Conservation (phyloP, 768 basidiomycete genomes). For the Tylopilus sp. region DNA sequence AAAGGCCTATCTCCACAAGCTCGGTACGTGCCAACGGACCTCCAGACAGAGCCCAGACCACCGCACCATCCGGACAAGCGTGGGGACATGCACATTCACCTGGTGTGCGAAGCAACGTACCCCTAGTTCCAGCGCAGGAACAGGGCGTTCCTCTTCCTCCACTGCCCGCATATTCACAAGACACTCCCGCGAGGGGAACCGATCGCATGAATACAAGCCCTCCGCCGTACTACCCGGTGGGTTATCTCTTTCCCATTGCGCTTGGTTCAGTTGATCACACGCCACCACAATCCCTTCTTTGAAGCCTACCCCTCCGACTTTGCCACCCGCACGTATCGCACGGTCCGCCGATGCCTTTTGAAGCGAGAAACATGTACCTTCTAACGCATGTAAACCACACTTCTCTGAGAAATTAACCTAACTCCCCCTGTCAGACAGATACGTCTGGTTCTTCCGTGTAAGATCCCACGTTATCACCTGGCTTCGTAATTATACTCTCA, state of each 20-base stretch:
- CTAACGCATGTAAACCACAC: not conserved
- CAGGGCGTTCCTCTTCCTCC: not conserved
- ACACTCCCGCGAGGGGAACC: not conserved
- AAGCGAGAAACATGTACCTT: not conserved
- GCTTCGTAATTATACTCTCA: not conserved
- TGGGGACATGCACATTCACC: not conserved
- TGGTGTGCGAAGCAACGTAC: not conserved
- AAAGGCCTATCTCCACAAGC: not conserved
- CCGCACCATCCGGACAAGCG: not conserved
- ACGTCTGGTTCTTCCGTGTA: not conserved
- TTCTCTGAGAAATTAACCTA: slow-evolving; percentile 1
- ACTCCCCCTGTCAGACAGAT: not conserved
- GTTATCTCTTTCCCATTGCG: not conserved
- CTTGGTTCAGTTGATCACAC: not conserved
- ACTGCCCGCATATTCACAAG: slow-evolving; percentile 1
- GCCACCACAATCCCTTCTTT: not conserved
- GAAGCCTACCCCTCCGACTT: slow-evolving; percentile 3
- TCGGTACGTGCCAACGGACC: not conserved
- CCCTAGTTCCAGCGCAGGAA: not conserved
- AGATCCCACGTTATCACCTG: slow-evolving; percentile 11
- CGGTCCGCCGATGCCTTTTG: not conserved
- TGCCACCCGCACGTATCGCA: slow-evolving; percentile 2
- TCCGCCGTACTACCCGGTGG: slow-evolving; percentile 27
- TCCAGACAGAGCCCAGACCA: not conserved
- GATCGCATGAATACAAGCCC: slow-evolving; percentile 11